Conservation (phyloP, 371 early-diverging fungal species). For the Mucor saturninus region DNA sequence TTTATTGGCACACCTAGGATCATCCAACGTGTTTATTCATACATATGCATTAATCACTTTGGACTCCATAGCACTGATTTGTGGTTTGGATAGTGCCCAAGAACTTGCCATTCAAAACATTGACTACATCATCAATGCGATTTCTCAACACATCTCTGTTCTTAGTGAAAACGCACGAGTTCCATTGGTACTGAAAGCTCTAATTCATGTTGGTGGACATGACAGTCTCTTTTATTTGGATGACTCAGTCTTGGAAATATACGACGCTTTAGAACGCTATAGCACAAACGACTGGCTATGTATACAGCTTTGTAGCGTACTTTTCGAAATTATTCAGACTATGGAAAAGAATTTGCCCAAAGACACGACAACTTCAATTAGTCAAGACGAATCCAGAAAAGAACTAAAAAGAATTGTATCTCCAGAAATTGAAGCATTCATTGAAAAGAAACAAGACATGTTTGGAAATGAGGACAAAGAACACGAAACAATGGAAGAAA, state of each 20-base stretch:
- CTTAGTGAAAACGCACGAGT: conserved; percentile 48
- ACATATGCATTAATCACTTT: conserved; percentile 48
- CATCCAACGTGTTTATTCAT: conserved; percentile 39
- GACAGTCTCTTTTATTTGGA: conserved; percentile 53
- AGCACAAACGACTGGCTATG: conserved; percentile 42
- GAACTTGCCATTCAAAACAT: conserved; percentile 58
- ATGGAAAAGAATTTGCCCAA: conserved; percentile 17
- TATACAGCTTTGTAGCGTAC: conserved; percentile 42
- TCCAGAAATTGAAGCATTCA: conserved; percentile 32
- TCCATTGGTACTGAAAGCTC: conserved; percentile 61
- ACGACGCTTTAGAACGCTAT: conserved; percentile 61
- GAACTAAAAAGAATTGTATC: conserved; percentile 18
- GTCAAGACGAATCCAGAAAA: not conserved
- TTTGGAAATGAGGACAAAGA: conserved; percentile 9
- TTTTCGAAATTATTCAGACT: conserved; percentile 46
- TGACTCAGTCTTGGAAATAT: conserved; percentile 65
- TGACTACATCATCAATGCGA: conserved; percentile 68
- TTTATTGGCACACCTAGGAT: conserved; percentile 60
- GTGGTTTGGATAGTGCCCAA: conserved; percentile 34
- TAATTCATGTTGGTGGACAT: conserved; percentile 55
- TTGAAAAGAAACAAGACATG: conserved; percentile 8
- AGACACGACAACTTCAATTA: not conserved
- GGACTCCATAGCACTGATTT: conserved; percentile 38
- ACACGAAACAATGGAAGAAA: conserved; percentile 41
- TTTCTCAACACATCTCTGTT: conserved; percentile 54